phyloP scores from a whole-genome alignment of 495 filamentous ascomycete species.

The Aspergillus bridgeri region DNA sequence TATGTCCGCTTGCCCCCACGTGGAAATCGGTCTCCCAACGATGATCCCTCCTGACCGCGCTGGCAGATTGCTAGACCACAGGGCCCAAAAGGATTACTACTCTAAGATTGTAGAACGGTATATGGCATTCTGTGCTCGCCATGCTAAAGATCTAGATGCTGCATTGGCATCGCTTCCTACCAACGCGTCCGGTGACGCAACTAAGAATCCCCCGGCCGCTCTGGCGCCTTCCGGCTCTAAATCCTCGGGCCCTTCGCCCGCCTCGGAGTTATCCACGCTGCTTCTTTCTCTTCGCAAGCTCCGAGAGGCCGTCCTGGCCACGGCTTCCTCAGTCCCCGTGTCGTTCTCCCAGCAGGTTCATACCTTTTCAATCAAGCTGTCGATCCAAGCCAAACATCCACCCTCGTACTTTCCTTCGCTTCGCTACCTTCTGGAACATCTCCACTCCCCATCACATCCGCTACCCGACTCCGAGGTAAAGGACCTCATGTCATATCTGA shows the following conservation, averaged over 20 bases:
- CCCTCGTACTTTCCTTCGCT: conserved; percentile 91
- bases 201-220: conserved; percentile 38
- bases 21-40: conserved; percentile 4
- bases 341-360: conserved; percentile 67
- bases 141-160: conserved; percentile 64
- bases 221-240: conserved; percentile 19
- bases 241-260: conserved; percentile 30
- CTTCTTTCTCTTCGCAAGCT: conserved; percentile 83
- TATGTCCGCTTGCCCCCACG: conserved; percentile 25
- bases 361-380: conserved; percentile 76
- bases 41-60: not conserved
- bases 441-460: conserved; percentile 59
- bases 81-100: conserved; percentile 78
- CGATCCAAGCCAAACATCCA: conserved; percentile 71
- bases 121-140: conserved; percentile 76
- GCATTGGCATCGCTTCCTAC: conserved; percentile 65
- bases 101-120: conserved; percentile 81
- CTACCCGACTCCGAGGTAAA: conserved; percentile 65
- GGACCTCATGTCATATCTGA: conserved; percentile 74
- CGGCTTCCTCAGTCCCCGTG: conserved; percentile 60
- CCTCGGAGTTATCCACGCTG: conserved; percentile 55
- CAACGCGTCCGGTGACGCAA: conserved; percentile 39
- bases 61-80: conserved; percentile 67
- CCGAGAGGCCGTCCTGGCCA: conserved; percentile 70
- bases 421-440: conserved; percentile 65